These are phyloP conservation scores for Casuarina glauca DNA, from an alignment of 306 rosid genomes.

Conservation along the genomic window DNA sequence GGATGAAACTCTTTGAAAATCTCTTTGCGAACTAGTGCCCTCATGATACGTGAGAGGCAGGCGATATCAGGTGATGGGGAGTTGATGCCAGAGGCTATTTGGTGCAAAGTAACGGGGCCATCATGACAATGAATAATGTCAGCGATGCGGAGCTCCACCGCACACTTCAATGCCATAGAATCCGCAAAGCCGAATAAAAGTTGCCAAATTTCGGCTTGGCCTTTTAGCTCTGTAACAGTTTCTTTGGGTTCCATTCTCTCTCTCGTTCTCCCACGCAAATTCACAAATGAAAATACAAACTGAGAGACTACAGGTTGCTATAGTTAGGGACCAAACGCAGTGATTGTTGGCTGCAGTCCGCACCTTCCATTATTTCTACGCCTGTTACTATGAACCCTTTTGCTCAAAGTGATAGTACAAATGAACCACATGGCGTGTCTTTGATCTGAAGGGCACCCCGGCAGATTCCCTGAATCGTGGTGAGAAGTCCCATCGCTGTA, in stretches of 20 bases:
- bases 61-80: constrained; percentile 26
- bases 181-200: constrained; percentile 40
- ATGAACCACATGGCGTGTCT: no score
- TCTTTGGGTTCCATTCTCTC: constrained; percentile 19
- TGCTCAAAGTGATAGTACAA: no score
- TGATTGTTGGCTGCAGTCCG: no score
- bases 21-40: constrained; percentile 25
- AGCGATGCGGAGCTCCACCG: constrained; percentile 42
- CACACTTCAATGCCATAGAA: constrained; percentile 44
- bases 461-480: no score
- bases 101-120: constrained; percentile 28
- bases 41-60: constrained; percentile 43
- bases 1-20: constrained; percentile 32
- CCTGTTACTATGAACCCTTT: no score
- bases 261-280: neutral
- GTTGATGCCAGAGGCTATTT: constrained; percentile 25
- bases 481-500: no score
- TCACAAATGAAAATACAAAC: neutral
- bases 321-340: no score
- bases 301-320: no score
- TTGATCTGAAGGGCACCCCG: no score
- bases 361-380: no score
- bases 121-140: constrained; percentile 39
- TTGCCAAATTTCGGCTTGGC: constrained; percentile 50
- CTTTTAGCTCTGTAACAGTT: constrained; percentile 19